These are phyloP conservation scores for Raphanus raphanistrum DNA, from an alignment of 345 rosid genomes.

Conservation along the genomic window DNA sequence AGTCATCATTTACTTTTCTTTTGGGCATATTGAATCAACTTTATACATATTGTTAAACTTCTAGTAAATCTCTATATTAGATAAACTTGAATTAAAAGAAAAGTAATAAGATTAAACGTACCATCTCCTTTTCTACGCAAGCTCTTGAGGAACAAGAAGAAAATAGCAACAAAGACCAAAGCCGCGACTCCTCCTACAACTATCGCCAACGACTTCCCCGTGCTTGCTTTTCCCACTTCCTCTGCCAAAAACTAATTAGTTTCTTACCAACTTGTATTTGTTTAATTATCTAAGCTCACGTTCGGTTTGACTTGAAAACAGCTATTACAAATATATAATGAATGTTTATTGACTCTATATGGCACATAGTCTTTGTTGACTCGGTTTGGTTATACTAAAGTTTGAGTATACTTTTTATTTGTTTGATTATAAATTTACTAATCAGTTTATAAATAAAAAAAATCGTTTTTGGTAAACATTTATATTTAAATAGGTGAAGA, in stretches of 20 bases:
- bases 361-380: background rate
- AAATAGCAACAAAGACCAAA: slow-evolving; percentile 42
- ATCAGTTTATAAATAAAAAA: background rate
- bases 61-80: background rate
- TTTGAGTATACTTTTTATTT: background rate
- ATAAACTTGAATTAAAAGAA: background rate
- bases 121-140: slow-evolving; percentile 51
- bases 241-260: background rate
- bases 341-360: background rate
- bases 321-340: background rate
- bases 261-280: background rate
- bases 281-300: background rate
- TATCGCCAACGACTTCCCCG: slow-evolving; percentile 57
- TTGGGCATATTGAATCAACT: background rate
- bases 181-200: slow-evolving; percentile 69
- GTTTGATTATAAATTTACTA: background rate
- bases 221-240: slow-evolving; percentile 21
- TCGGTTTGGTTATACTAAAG: background rate
- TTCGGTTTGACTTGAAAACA: background rate
- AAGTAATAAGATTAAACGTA: background rate
- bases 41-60: background rate
- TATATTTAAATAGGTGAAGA: background rate
- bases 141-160: slow-evolving; percentile 43
- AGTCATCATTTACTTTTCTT: background rate
- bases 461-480: background rate